phyloP scores from a whole-genome alignment of 805 yeast species.

The Blastobotrys robertii region DNA sequence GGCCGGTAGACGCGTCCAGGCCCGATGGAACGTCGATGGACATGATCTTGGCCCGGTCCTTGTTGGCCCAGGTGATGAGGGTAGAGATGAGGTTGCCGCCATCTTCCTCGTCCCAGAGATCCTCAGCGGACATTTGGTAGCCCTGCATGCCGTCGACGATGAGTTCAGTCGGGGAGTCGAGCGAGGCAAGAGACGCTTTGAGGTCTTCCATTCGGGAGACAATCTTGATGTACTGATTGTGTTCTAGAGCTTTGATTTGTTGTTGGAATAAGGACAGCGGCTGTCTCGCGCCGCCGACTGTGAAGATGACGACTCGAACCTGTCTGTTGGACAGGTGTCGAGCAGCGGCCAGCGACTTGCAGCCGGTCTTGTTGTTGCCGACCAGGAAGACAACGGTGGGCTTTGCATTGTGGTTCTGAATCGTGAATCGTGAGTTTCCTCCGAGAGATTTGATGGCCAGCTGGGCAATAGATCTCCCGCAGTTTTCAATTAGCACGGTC shows the following conservation, averaged over 20 bases:
- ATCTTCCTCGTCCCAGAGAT: slow-evolving; percentile 34
- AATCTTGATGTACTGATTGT: slow-evolving; percentile 58
- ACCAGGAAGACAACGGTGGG: slow-evolving; percentile 64
- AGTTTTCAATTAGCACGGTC: slow-evolving; percentile 46
- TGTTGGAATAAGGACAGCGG: too few relatives aligned
- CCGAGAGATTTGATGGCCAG: slow-evolving; percentile 56
- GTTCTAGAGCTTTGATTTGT: slow-evolving; percentile 47
- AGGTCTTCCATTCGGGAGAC: slow-evolving; percentile 24
- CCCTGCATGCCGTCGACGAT: slow-evolving; percentile 82
- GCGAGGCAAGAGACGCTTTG: slow-evolving; percentile 28
- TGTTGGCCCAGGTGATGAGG: slow-evolving; percentile 61
- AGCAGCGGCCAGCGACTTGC: slow-evolving; percentile 67
- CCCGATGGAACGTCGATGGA: slow-evolving; percentile 81
- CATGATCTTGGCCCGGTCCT: slow-evolving; percentile 36
- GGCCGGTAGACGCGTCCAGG: slow-evolving; percentile 73
- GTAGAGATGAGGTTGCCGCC: slow-evolving; percentile 22
- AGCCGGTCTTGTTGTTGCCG: slow-evolving; percentile 63
- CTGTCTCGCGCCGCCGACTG: neutral
- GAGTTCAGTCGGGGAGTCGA: slow-evolving; percentile 69
- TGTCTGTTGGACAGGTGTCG: slow-evolving; percentile 71
- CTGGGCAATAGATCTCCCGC: slow-evolving; percentile 56
- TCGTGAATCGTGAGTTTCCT: slow-evolving; percentile 54
- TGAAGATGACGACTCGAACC: slow-evolving; percentile 22
- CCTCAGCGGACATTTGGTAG: slow-evolving; percentile 58
- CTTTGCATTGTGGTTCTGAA: slow-evolving; percentile 65